Evolutionary conservation across 2,329 filamentous ascomycete genomes (phyloP).

Genomic region (Huntiella bhutanensis): DNA sequence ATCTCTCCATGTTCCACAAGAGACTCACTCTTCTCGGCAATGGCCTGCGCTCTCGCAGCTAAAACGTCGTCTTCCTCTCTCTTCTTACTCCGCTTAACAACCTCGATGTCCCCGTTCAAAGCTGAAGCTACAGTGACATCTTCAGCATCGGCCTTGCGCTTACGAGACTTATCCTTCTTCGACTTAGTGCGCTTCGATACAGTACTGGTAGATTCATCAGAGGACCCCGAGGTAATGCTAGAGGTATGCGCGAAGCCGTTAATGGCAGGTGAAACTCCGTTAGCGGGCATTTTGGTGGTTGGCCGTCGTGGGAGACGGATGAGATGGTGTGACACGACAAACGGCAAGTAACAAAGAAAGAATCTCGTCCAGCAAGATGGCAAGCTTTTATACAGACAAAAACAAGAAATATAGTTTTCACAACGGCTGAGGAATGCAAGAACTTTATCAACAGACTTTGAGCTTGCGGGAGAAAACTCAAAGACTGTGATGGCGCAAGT

Average conservation of each 20-base stretch:
- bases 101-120: slow-evolving; percentile 18
- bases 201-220: slow-evolving; percentile 10
- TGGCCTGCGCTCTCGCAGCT: neutral
- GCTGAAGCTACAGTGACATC: slow-evolving; percentile 13
- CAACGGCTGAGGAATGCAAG: too few relatives aligned
- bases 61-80: neutral
- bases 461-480: too few relatives aligned
- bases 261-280: slow-evolving; percentile 1
- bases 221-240: slow-evolving; percentile 1
- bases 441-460: too few relatives aligned
- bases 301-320: neutral
- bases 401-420: too few relatives aligned
- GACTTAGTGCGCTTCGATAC: slow-evolving; percentile 6
- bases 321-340: too few relatives aligned
- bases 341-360: too few relatives aligned
- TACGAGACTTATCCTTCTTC: slow-evolving; percentile 10
- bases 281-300: slow-evolving; percentile 7
- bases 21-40: neutral
- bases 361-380: too few relatives aligned
- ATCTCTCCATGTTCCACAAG: neutral
- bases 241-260: slow-evolving; percentile 1
- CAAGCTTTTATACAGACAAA: too few relatives aligned
- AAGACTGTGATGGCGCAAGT: too few relatives aligned
- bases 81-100: slow-evolving; percentile 9
- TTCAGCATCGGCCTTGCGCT: slow-evolving; percentile 23